phyloP scores from a whole-genome alignment of 306 rosid species.

The Begonia fuchsioides region DNA sequence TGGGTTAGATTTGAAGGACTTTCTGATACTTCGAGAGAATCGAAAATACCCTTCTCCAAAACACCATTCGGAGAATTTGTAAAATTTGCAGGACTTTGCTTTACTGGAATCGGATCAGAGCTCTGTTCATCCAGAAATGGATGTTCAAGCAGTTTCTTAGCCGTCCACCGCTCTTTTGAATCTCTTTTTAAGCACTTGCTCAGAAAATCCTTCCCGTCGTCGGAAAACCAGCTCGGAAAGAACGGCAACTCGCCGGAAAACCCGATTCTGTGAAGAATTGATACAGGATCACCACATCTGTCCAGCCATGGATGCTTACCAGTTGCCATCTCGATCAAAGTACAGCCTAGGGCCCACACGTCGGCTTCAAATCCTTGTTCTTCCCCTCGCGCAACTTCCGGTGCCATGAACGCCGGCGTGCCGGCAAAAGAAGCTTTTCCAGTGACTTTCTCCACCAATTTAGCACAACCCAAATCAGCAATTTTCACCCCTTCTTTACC shows the following conservation, averaged over 20 bases:
- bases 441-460: constrained; percentile 7
- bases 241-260: constrained; percentile 21
- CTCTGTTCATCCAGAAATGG: constrained; percentile 21
- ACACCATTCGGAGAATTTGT: constrained; percentile 33
- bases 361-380: constrained; percentile 33
- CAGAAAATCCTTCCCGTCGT: constrained; percentile 27
- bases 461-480: constrained; percentile 48
- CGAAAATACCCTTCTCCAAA: constrained; percentile 28
- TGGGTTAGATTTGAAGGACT: constrained; percentile 6
- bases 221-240: constrained; percentile 20
- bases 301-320: constrained; percentile 30
- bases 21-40: constrained; percentile 16
- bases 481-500: constrained; percentile 17
- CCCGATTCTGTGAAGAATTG: constrained; percentile 32
- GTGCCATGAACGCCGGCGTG: constrained; percentile 41
- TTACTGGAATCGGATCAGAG: constrained; percentile 2
- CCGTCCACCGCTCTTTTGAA: constrained; percentile 30
- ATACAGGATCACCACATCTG: constrained; percentile 17
- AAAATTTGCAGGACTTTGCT: background rate
- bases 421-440: constrained; percentile 20
- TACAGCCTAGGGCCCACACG: constrained; percentile 48
- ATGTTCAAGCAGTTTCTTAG: constrained; percentile 27
- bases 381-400: constrained; percentile 34
- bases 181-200: constrained; percentile 25
- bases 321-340: constrained; percentile 39